Evolutionary conservation across 345 rosid species (phyloP), one percentile per base, ranked within the genome.

Genomic region (Salix brachista): DNA sequence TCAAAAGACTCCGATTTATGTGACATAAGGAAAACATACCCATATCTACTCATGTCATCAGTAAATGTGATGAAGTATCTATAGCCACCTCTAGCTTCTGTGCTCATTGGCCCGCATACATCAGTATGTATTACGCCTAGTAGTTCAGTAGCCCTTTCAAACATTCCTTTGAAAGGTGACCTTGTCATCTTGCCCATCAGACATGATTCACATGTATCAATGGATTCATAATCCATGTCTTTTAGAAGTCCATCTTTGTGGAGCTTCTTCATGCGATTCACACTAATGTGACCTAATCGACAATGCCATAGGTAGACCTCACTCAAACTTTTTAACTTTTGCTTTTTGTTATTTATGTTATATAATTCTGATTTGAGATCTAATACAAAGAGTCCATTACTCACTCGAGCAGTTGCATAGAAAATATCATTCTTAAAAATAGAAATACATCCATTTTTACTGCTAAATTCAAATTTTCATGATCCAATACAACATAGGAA

Each of bases 61-160:
- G n/a, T 66, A 66, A 66, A 66, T 14, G 69, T 66, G 19, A 66
- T 66, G 69, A 66, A 66, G 37, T 66, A 44, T 44, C 50, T 44
- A 61, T 21, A 67, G 14, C 70, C 42, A 67, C 70, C 70, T 67
- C 70, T 67, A 18, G 23, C 41, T 26, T 28, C 39, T 21, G 46
- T 21, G 28, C 10, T 32, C 70, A 67, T 67, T 32, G 41, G 70
- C 13, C 70, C 70, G 13, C 41, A 32, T 67, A 67, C 70, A 67
- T 67, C 70, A n/a, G 41, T 13, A 32, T 67, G 41, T 67, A 67
- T 67, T 32, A 67, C 10, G 6, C 34, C 42, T 16, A 41, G n/a
- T 69, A 13, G 42, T n/a, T 10, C 52, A 41, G 21, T 13, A 12
- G 17, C 30, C 3, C 26, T 19, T 69, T 13, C 72, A 18, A 44